These are phyloP conservation scores for Xylariaceae sp. DNA, from an alignment of 2,329 filamentous ascomycete genomes.

Conservation along the genomic window DNA sequence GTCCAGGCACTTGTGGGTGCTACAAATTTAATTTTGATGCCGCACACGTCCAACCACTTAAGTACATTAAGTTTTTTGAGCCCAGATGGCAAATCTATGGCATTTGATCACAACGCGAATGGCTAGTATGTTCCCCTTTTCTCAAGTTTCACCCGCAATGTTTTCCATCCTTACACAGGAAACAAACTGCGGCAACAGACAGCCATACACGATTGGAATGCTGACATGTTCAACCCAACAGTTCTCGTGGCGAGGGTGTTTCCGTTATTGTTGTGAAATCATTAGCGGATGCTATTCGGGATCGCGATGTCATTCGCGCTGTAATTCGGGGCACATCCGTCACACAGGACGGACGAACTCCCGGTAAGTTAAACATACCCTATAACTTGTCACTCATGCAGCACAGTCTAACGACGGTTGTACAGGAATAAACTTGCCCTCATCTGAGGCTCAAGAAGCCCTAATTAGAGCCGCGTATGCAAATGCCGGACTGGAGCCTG, in stretches of 20 bases:
- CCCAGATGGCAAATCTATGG: constrained; percentile 33
- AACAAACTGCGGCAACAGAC: too few species aligned
- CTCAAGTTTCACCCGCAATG: background rate
- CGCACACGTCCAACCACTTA: constrained; percentile 36
- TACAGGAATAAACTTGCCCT: constrained; percentile 41
- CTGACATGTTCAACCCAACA: constrained; percentile 43
- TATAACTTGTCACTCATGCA: background rate
- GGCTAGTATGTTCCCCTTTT: constrained; percentile 26
- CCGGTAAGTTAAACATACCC: constrained; percentile 15
- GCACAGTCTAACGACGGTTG: background rate
- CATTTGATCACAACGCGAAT: constrained; percentile 35
- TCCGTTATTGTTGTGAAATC: constrained; percentile 51
- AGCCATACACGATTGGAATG: constrained; percentile 17
- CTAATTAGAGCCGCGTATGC: constrained; percentile 41
- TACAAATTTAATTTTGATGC: constrained; percentile 35
- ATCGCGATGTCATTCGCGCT: constrained; percentile 46
- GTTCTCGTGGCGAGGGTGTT: constrained; percentile 53
- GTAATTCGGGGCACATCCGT: constrained; percentile 44
- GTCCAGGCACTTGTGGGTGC: constrained; percentile 32
- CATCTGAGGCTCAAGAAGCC: constrained; percentile 38
- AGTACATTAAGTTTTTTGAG: constrained; percentile 34
- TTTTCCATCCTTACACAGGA: background rate
- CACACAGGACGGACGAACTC: constrained; percentile 50
- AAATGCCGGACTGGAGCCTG: constrained; percentile 33
- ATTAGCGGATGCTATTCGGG: constrained; percentile 47